Conservation (phyloP, 208 protist genomes). For the Leishmania mexicana region DNA sequence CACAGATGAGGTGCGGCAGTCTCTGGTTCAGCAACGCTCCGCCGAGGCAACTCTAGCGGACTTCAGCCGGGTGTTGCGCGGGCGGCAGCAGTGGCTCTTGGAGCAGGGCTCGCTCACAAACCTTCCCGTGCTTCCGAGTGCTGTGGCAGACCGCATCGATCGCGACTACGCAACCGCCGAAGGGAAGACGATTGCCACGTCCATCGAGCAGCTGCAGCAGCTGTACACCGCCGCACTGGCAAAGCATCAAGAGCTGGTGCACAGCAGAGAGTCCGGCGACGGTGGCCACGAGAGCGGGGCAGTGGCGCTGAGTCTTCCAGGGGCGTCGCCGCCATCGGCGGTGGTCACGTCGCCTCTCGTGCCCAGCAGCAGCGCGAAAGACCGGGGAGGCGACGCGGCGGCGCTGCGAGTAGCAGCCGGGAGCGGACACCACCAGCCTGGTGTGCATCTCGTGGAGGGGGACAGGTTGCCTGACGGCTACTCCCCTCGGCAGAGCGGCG, state of each 20-base stretch:
- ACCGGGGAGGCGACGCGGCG: not conserved
- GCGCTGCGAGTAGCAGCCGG: not conserved
- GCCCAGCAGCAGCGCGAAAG: not conserved
- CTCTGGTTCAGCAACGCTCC: constrained; percentile 36
- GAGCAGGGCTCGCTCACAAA: constrained; percentile 30
- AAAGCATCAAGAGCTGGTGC: constrained; percentile 10
- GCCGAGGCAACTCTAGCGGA: constrained; percentile 61
- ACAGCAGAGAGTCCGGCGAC: constrained; percentile 3
- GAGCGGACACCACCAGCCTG: not conserved
- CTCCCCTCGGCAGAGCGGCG: not conserved
- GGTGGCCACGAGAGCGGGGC: not conserved
- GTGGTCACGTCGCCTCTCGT: not conserved
- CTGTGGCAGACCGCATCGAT: constrained; percentile 48
- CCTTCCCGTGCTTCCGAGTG: constrained; percentile 35
- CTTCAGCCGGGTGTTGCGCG: constrained; percentile 61
- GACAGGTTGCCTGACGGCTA: not conserved
- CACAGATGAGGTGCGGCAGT: constrained; percentile 35
- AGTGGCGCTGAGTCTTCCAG: not conserved
- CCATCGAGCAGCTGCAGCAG: constrained; percentile 57
- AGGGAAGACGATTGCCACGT: constrained; percentile 65
- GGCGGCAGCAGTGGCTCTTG: constrained; percentile 54
- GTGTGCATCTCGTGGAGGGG: not conserved
- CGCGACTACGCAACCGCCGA: constrained; percentile 68
- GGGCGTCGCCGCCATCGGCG: constrained; percentile 3
- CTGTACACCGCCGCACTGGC: constrained; percentile 8